Evolutionary conservation across 73 alveolate genomes (phyloP).

Genomic region (Blepharisma stoltei): DNA sequence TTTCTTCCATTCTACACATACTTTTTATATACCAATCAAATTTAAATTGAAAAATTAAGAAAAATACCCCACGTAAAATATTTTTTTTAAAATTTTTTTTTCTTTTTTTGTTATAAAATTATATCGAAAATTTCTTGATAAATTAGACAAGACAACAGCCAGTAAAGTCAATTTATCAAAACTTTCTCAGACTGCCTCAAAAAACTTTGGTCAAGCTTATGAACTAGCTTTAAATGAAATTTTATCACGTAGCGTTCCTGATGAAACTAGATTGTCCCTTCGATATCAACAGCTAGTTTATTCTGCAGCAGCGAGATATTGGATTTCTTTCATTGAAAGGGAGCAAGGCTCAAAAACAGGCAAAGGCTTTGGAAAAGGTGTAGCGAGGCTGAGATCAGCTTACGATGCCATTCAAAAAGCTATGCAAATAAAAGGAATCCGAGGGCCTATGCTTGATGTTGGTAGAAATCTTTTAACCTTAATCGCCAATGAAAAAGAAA

Average conservation of each 20-base stretch:
- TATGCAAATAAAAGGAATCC: slow-evolving; percentile 5
- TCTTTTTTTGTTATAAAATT: too few relatives aligned
- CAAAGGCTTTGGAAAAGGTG: slow-evolving; percentile 6
- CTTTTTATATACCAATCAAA: too few relatives aligned
- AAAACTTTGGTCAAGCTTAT: slow-evolving; percentile 8
- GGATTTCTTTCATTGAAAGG: background rate
- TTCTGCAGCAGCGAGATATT: background rate
- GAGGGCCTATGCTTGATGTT: background rate
- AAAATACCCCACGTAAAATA: too few relatives aligned
- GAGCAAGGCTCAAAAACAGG: slow-evolving; percentile 11
- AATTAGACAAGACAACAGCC: slow-evolving; percentile 9
- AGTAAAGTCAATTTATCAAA: slow-evolving; percentile 7
- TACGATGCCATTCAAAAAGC: background rate
- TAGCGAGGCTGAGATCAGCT: slow-evolving; percentile 1
- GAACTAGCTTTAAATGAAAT: background rate
- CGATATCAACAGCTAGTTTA: background rate
- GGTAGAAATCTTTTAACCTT: background rate
- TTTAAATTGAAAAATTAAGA: too few relatives aligned
- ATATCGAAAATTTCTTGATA: too few relatives aligned
- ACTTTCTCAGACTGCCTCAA: background rate
- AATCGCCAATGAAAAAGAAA: slow-evolving; percentile 8
- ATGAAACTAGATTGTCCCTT: background rate
- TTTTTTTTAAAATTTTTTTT: too few relatives aligned
- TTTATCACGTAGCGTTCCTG: background rate
- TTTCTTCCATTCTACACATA: too few relatives aligned